A percentile compares a stretch with the other conserved stretches of the same genome.
phyloP scores from a whole-genome alignment of 768 basidiomycete genomes.

The Lactarius sanguifluus region DNA sequence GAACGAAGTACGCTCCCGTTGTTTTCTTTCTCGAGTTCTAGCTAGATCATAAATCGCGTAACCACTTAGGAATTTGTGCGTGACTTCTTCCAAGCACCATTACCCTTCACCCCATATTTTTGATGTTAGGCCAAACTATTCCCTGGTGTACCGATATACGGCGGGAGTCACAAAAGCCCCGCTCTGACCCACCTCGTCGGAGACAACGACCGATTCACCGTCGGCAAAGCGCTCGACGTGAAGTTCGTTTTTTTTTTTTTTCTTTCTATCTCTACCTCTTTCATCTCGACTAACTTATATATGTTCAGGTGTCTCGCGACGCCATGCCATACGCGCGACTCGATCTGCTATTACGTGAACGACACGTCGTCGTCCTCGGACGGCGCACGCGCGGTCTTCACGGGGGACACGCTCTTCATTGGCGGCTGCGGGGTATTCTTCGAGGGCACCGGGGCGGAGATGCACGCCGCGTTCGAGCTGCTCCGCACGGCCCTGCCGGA shows the following conservation, averaged over 20 bases:
- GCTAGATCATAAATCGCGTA: not conserved
- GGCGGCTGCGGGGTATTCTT: slow-evolving; percentile 94
- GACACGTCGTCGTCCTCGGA: slow-evolving; percentile 36
- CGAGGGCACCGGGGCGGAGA: slow-evolving; percentile 77
- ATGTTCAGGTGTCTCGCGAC: slow-evolving; percentile 71
- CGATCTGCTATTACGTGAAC: slow-evolving; percentile 85
- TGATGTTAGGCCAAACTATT: slow-evolving; percentile 43
- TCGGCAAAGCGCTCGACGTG: slow-evolving; percentile 65
- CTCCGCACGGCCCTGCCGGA: slow-evolving; percentile 72
- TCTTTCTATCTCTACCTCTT: too few relatives aligned
- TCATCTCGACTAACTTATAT: not conserved
- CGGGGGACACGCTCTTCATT: slow-evolving; percentile 90
- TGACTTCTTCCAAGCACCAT: slow-evolving; percentile 6
- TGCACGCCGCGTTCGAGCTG: slow-evolving; percentile 73
- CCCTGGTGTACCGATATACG: slow-evolving; percentile 61
- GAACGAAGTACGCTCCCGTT: slow-evolving; percentile 56
- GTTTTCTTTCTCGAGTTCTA: slow-evolving; percentile 14
- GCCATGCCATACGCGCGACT: slow-evolving; percentile 95
- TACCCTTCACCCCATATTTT: not conserved
- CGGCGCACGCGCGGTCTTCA: slow-evolving; percentile 78
- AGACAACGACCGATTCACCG: slow-evolving; percentile 74
- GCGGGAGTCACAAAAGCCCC: slow-evolving; percentile 70
- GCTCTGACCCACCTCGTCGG: slow-evolving; percentile 72
- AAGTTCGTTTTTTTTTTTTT: slow-evolving; percentile 41
- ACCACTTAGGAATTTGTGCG: slow-evolving; percentile 46